Base-by-base conservation (phyloP, 2,329 filamentous ascomycete genomes). In the Neoarthrinium moseri region DNA sequence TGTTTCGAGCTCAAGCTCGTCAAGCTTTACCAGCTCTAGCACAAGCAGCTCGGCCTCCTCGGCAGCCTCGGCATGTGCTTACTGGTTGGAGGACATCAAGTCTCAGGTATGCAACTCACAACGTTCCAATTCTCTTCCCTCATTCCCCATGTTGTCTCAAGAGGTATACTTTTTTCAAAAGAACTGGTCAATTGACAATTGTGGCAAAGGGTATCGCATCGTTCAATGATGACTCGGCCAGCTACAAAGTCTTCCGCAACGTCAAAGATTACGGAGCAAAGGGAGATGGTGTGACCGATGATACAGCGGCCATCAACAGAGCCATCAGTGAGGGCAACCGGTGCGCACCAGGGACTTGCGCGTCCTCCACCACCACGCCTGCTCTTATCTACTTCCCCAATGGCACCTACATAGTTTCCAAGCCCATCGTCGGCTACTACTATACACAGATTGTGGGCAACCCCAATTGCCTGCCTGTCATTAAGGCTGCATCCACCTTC, bases 341-440 rank as follows among this genome's bases (percentile, higher is more conserved):
- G 33, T 62, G 59, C 42, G 58, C 51, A n/a, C 58, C 59, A 1
- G 56, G 53, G 8, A 49, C 43, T 3, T 61, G 59, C 46, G 46
- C 47, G 10, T 59, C 57, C 3, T 55, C 57, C 1, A 58, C 56
- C 12, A 61, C 58, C 13, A 60, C 57, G 3, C 55, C 54, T 30
- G 59, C 59, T 6, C 42, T 59, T 17, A 57, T 68, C 33, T 68
- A 67, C 55, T 67, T 67, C 53, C 65, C 65, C 1, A 52, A 56
- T 7, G 62, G 85, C 54, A 91, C 84, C 3, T 94, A 92, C 59
- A 57, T 84, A 5, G 81, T 92, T 50, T 86, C 80, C 41, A 75
- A 72, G 51, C 86, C 88, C 5, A 82, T 94, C 49, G 67, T 87
- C 33, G 82, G 87, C 60, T 83, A 84, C 66, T 94, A 91, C 69